Evolutionary conservation across 441 rosid genomes (phyloP), one percentile per base, ranked within the genome.

Genomic region (Gossypium davidsonii): DNA sequence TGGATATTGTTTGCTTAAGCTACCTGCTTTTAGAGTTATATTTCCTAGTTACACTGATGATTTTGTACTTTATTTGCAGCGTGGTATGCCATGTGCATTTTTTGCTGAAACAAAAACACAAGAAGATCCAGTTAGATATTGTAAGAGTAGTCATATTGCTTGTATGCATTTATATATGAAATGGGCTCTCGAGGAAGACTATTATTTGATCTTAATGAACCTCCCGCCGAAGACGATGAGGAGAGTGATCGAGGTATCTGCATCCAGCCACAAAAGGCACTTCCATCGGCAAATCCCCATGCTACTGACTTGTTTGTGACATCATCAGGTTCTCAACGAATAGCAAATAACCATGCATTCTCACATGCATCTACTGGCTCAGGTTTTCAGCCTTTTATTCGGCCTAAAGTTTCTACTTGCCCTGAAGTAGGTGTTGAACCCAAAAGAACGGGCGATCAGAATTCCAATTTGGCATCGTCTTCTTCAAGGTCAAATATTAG

Each of bases 201-300:
- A 58, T 78, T 91, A 76, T 90, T 95, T 89, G 99, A 95, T 88
- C 98, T 93, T 87, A 95, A 95, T 84, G 98, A 95, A 81, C 92
- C 91, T 77, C 98, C 98, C 23, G 79, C 85, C 18, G 96, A 88
- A 73, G 91, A 90, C 70, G 89, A 83, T 5, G 96, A 79, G 83
- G 91, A 80, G 70, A 80, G 59, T 77, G 87, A 87, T 65, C 61
- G 37, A 76, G 79, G 74, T 28, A 57, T 81, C 79, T 76, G 83
- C 81, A 78, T 73, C 74, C 89, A 74, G 79, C 91, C 92, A 9
- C 92, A 91, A 61, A 85, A 79, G 81, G 80, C 86, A 64, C 83
- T 76, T 62, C 89, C 93, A 48, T 78, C 88, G 69, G 48, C 80
- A 74, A 85, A 82, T 62, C 66, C 81, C 51, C 82, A 78, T 46